A percentile compares a stretch with the other conserved stretches of the same genome.
Conservation (phyloP, 352 stramenopile genomes). For the Phytopythium helicoides region DNA sequence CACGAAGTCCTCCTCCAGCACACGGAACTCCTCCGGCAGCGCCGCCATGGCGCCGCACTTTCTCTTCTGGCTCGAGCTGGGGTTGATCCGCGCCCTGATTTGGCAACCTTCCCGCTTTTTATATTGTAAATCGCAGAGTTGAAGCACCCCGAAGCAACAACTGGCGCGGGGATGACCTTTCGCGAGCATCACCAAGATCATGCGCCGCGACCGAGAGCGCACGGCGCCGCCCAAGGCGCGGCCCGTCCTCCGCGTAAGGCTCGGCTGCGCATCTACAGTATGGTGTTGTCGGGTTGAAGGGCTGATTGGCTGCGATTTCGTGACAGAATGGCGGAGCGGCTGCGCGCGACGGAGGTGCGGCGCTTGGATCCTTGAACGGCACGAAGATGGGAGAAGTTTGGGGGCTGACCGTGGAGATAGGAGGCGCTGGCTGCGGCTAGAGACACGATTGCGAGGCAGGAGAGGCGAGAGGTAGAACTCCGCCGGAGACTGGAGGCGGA, state of each 20-base stretch:
- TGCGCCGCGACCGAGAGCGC: not conserved
- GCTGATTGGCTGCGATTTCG: not conserved
- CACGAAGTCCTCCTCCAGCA: constrained; percentile 77
- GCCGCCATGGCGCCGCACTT: constrained; percentile 15
- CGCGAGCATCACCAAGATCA: not conserved
- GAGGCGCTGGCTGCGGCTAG: constrained; percentile 49
- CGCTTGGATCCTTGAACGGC: no score
- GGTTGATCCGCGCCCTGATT: not conserved
- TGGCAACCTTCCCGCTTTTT: not conserved
- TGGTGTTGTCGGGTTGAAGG: no score
- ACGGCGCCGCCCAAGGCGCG: not conserved
- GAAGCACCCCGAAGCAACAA: not conserved
- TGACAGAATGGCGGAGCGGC: constrained; percentile 40
- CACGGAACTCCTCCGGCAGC: constrained; percentile 58
- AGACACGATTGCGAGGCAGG: constrained; percentile 55
- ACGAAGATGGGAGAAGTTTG: no score
- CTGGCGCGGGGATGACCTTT: constrained; percentile 1
- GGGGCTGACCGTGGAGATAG: constrained; percentile 16
- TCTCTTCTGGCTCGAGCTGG: no score
- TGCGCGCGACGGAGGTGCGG: constrained; percentile 48
- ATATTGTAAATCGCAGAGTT: not conserved
- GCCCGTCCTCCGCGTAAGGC: not conserved
- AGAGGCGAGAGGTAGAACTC: constrained; percentile 61
- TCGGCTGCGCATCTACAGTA: no score
- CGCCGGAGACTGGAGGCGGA: constrained; percentile 43